phyloP scores from a whole-genome alignment of 495 filamentous ascomycete genomes.

The Clavariopsis aquatica region DNA sequence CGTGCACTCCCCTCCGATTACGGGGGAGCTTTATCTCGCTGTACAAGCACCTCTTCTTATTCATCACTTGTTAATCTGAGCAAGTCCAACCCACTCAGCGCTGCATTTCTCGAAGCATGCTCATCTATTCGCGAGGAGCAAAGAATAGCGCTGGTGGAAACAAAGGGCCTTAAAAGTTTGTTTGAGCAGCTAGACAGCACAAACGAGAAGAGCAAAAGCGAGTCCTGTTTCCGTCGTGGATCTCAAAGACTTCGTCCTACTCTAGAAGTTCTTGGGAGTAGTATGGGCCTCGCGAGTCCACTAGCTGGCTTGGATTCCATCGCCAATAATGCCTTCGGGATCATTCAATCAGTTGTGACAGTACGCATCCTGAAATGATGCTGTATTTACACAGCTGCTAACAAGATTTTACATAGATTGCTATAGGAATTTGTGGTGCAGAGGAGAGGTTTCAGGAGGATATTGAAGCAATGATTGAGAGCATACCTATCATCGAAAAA shows the following conservation, averaged over 20 bases:
- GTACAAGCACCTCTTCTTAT: neutral
- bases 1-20: neutral
- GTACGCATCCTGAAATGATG: neutral
- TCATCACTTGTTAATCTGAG: conserved; percentile 1
- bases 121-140: neutral
- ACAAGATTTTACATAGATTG: neutral
- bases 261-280: neutral
- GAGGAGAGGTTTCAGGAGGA: neutral
- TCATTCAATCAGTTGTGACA: conserved; percentile 4
- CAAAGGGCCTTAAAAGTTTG: neutral
- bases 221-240: neutral
- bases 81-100: conserved; percentile 2
- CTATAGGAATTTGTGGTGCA: conserved; percentile 8
- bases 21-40: neutral
- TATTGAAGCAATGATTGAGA: conserved; percentile 1
- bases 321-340: conserved; percentile 8
- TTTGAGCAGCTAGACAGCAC: conserved; percentile 2
- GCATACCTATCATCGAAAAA: conserved; percentile 9
- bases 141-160: neutral
- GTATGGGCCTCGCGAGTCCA: conserved; percentile 2
- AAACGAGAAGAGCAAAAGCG: conserved; percentile 1
- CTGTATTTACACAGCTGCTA: neutral
- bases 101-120: conserved; percentile 3
- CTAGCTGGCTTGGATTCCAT: conserved; percentile 5
- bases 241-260: neutral